These are phyloP conservation scores for Cyclostephanos tholiformis DNA, from an alignment of 108 stramenopile genomes.

Conservation along the genomic window DNA sequence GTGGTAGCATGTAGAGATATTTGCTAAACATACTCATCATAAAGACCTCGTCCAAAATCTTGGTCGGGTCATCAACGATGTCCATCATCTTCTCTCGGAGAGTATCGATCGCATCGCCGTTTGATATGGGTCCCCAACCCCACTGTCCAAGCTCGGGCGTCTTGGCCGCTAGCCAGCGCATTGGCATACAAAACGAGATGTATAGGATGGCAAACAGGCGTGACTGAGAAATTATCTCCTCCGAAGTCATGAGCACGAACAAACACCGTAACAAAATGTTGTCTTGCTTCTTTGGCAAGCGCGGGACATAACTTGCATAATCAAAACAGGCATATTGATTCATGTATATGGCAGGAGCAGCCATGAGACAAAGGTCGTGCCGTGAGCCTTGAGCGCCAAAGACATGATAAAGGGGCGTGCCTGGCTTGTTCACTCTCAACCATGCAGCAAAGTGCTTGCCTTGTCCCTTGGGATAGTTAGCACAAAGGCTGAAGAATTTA, in stretches of 20 bases:
- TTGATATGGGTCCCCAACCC: constrained; percentile 2
- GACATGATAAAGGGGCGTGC: not conserved
- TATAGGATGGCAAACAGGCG: constrained; percentile 10
- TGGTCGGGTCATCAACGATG: too few species aligned
- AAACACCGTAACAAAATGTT: constrained; percentile 6
- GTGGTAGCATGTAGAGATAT: too few species aligned
- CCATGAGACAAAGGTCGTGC: not conserved
- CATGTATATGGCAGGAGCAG: not conserved
- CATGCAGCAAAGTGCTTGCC: constrained; percentile 10
- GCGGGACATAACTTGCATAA: constrained; percentile 1
- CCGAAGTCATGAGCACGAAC: constrained; percentile 8
- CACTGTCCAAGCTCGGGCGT: constrained; percentile 3
- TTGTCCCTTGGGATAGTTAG: constrained; percentile 22
- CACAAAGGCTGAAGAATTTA: constrained; percentile 14
- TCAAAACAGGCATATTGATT: not conserved
- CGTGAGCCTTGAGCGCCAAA: constrained; percentile 1
- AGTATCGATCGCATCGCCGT: not conserved
- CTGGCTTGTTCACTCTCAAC: constrained; percentile 2
- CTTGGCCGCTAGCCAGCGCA: not conserved
- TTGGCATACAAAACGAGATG: constrained; percentile 1
- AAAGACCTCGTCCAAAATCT: constrained; percentile 1
- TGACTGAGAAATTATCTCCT: constrained; percentile 11
- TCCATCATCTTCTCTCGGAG: constrained; percentile 2
- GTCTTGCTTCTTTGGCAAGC: not conserved
- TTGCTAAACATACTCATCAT: constrained; percentile 11